Evolutionary conservation across 2,329 filamentous ascomycete species (phyloP).

Genomic region (Talaromyces sp.): DNA sequence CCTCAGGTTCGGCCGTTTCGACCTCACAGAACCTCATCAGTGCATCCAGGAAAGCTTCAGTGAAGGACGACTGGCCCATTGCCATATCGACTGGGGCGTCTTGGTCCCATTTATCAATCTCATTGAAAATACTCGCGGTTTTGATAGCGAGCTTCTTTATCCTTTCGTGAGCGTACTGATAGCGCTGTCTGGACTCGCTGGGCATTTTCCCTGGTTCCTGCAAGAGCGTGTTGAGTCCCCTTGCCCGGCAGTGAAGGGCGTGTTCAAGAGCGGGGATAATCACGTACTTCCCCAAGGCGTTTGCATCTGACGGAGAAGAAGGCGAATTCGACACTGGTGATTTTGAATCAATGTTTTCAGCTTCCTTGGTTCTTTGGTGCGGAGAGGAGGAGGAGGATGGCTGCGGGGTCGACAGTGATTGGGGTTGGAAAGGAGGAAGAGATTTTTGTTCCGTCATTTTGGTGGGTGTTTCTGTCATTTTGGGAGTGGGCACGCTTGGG

Average conservation of each 20-base stretch:
- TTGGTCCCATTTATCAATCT: constrained; percentile 85
- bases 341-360: constrained; percentile 12
- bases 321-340: constrained; percentile 66
- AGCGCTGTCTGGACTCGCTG: constrained; percentile 44
- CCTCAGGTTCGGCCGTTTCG: constrained; percentile 71
- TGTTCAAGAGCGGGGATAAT: constrained; percentile 90
- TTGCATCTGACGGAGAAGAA: constrained; percentile 42
- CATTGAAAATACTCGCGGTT: constrained; percentile 73
- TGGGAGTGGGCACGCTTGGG: constrained; percentile 10
- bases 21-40: constrained; percentile 70
- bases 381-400: neutral
- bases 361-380: constrained; percentile 3
- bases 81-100: constrained; percentile 89
- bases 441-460: constrained; percentile 17
- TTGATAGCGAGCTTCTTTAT: constrained; percentile 76
- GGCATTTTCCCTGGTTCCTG: constrained; percentile 39
- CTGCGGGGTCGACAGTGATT: constrained; percentile 12
- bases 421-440: constrained; percentile 22
- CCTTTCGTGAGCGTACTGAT: constrained; percentile 76
- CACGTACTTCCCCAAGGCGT: constrained; percentile 42
- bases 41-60: constrained; percentile 91
- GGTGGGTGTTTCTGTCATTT: constrained; percentile 10
- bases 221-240: constrained; percentile 45
- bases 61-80: constrained; percentile 76
- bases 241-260: constrained; percentile 71